Conservation (phyloP, 306 rosid genomes). For the Cicer cuneatum region DNA sequence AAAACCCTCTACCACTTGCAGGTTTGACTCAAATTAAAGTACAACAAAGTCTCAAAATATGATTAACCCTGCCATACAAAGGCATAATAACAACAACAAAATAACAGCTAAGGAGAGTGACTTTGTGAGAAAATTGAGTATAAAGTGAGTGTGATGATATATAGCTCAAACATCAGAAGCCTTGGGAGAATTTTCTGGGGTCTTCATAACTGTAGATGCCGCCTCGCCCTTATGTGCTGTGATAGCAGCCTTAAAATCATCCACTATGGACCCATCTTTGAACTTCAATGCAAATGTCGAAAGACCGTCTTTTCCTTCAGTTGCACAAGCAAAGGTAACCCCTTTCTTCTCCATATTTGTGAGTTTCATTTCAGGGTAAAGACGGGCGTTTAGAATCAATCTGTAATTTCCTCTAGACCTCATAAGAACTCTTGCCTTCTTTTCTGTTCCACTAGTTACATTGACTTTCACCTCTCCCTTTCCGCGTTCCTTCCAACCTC, state of each 20-base stretch:
- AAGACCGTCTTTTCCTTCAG: conserved; percentile 71
- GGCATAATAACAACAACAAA: conserved; percentile 39
- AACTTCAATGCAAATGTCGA: conserved; percentile 92
- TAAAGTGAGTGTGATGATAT: background rate
- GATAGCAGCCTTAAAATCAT: conserved; percentile 74
- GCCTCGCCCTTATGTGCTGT: conserved; percentile 64
- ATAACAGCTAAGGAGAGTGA: conserved; percentile 29
- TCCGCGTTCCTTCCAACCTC: conserved; percentile 97
- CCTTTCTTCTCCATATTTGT: conserved; percentile 92
- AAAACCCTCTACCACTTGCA: conserved; percentile 39
- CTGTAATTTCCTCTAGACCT: conserved; percentile 82
- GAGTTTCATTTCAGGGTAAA: conserved; percentile 88
- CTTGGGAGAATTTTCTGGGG: conserved; percentile 86
- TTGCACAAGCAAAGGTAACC: conserved; percentile 85
- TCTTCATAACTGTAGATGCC: conserved; percentile 52
- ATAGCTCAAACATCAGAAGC: conserved; percentile 57
- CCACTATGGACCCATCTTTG: conserved; percentile 76
- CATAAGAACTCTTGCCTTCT: conserved; percentile 79
- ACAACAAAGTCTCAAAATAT: conserved; percentile 61
- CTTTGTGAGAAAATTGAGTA: conserved; percentile 39
- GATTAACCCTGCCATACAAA: conserved; percentile 55
- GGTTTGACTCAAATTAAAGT: conserved; percentile 49
- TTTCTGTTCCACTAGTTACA: conserved; percentile 60
- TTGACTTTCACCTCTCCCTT: conserved; percentile 90
- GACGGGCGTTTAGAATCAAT: conserved; percentile 84